A percentile compares a stretch with the other conserved stretches of the same genome.
These are phyloP conservation scores for Chenopodium berlandieri DNA, from an alignment of 148 eudicot genomes.

Conservation along the genomic window DNA sequence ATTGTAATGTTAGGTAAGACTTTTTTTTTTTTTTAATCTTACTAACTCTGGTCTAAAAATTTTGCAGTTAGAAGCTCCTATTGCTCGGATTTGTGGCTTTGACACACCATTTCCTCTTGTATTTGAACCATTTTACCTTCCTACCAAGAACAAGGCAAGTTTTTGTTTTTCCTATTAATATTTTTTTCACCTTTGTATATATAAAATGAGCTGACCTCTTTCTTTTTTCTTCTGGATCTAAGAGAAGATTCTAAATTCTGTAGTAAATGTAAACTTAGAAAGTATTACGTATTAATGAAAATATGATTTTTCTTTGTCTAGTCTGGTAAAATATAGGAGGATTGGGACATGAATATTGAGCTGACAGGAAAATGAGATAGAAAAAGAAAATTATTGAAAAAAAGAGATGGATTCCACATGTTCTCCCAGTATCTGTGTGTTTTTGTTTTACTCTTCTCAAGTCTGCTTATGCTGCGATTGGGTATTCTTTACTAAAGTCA, in stretches of 20 bases:
- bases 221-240: neutral
- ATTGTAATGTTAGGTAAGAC: neutral
- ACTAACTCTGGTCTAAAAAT: neutral
- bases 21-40: neutral
- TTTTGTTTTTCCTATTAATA: neutral
- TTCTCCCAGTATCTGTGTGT: too few relatives aligned
- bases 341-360: neutral
- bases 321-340: neutral
- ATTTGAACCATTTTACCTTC: conserved; percentile 90
- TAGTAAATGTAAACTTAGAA: neutral
- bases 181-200: neutral
- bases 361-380: neutral
- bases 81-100: conserved; percentile 84
- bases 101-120: conserved; percentile 98
- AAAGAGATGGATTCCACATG: neutral
- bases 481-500: neutral
- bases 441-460: neutral
- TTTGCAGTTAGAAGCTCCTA: conserved; percentile 93
- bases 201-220: neutral
- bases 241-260: neutral
- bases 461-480: neutral
- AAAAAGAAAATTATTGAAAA: too few relatives aligned
- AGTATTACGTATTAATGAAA: too few relatives aligned
- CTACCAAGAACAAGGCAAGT: conserved; percentile 86
- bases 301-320: neutral